Evolutionary conservation across 192 early-diverging fungal species (phyloP), one percentile per base, ranked within the genome.

Genomic region (Mortierella alpina): DNA sequence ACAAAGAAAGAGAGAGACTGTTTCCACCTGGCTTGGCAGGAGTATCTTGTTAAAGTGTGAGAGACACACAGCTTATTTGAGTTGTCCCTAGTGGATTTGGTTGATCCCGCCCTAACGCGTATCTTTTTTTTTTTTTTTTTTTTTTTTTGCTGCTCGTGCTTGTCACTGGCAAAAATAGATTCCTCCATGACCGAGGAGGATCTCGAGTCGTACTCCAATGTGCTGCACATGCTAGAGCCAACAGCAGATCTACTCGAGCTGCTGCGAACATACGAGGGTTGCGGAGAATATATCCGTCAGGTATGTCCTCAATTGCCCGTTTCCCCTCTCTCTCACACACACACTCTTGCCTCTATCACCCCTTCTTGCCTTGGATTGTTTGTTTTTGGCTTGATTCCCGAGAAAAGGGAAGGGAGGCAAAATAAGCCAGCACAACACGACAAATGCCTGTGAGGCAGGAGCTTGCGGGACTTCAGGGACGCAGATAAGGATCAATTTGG

Each of bases 231-330:
- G 53, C 80, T 93, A 60, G 75, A 84, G 60, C 90, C 87, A 51
- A 84, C 89, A 18, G 67, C 81, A 39, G 72, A 72, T 39, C 74
- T 91, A 41, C 79, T 94, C 59, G 81, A 91, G 17, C 60, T 83
- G 13, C 82, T 96, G 39, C 47, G 85, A 58, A 69, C 59, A 11
- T 96, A 96, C 83, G 71, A 78, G 23, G 89, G 90, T 41, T 92
- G 90, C 81, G 89, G 90, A 58, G 92, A 94, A 14, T 83, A 87
- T 62, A 96, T 96, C 74, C 88, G 94, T 42, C 77, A 86, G 82
- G 90, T 88, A 84, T 49, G 49, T 23, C 45, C 40, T 23, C 39
- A 23, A 15, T 17, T 42, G 7, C 57, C 31, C 15, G 39, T 42
- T 41, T 41, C 13, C 23, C 39, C 39, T 31, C 6, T 59, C 42